A percentile compares a stretch with the other conserved stretches of the same genome.
Conservation (phyloP, 2,329 filamentous ascomycete species). For the Tolypocladium guangdongense region DNA sequence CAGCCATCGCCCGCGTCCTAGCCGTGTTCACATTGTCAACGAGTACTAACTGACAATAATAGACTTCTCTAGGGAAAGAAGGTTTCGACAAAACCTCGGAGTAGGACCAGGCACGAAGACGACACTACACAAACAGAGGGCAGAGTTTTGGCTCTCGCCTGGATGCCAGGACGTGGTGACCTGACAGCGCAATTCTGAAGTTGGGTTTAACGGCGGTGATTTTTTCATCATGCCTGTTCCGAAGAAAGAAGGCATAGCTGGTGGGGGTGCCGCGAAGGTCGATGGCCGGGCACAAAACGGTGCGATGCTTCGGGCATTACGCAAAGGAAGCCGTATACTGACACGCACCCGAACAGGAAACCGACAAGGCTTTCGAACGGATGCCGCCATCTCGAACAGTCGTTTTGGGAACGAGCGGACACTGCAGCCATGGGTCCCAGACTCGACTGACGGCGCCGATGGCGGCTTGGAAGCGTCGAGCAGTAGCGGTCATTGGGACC, state of each 20-base stretch:
- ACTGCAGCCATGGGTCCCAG: conserved; percentile 74
- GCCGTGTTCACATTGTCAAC: no score
- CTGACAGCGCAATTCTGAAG: conserved; percentile 13
- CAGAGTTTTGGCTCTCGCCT: conserved; percentile 6
- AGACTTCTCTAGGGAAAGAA: neutral
- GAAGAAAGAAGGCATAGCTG: conserved; percentile 26
- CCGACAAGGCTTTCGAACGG: conserved; percentile 66
- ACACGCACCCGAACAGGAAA: conserved; percentile 40
- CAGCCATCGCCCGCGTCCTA: neutral
- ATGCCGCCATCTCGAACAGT: conserved; percentile 74
- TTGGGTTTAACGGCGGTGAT: conserved; percentile 10
- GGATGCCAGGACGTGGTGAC: conserved; percentile 13
- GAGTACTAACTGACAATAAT: neutral
- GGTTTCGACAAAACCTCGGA: neutral
- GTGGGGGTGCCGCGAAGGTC: conserved; percentile 18
- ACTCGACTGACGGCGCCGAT: conserved; percentile 48
- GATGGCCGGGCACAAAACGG: conserved; percentile 25
- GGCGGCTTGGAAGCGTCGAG: conserved; percentile 56
- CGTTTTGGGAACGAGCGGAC: conserved; percentile 59
- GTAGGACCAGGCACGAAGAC: neutral
- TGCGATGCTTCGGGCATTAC: conserved; percentile 7
- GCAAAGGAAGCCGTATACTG: neutral
- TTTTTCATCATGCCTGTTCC: conserved; percentile 23
- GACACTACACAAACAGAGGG: neutral
- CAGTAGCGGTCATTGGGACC: conserved; percentile 63